phyloP scores from a whole-genome alignment of 106 monocot genomes.

The Cymbidium sinense region DNA sequence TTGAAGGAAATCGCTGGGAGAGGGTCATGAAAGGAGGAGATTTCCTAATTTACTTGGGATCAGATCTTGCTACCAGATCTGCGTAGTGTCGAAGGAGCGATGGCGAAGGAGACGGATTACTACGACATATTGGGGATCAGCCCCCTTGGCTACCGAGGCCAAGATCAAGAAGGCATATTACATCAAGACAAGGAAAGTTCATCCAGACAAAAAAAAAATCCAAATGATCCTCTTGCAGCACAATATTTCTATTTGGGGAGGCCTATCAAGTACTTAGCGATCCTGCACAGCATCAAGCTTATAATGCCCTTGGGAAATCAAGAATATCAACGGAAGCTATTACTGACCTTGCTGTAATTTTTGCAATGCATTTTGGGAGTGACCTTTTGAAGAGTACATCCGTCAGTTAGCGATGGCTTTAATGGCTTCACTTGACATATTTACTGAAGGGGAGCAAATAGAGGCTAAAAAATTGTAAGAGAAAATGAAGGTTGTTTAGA shows the following conservation, averaged over 20 bases:
- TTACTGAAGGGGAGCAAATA: constrained; percentile 70
- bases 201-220: no score
- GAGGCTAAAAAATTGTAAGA: constrained; percentile 82
- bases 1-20: neutral
- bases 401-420: constrained; percentile 98
- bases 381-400: constrained; percentile 98
- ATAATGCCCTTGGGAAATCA: constrained; percentile 81
- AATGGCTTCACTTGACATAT: constrained; percentile 88
- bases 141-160: constrained; percentile 52
- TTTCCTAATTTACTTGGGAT: neutral
- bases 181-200: constrained; percentile 57
- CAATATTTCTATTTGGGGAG: constrained; percentile 85
- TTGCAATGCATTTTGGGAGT: constrained; percentile 99
- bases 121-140: constrained; percentile 76
- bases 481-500: constrained; percentile 92
- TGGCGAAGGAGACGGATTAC: constrained; percentile 78
- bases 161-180: constrained; percentile 92
- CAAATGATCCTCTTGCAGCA: no score
- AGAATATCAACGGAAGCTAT: constrained; percentile 90
- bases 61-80: neutral
- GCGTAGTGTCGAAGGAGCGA: constrained; percentile 6
- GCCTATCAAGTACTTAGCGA: constrained; percentile 95
- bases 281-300: constrained; percentile 72
- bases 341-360: constrained; percentile 93
- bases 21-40: neutral